Conservation (phyloP, 1,284 basidiomycete genomes). For the Gomphus bonarii region DNA sequence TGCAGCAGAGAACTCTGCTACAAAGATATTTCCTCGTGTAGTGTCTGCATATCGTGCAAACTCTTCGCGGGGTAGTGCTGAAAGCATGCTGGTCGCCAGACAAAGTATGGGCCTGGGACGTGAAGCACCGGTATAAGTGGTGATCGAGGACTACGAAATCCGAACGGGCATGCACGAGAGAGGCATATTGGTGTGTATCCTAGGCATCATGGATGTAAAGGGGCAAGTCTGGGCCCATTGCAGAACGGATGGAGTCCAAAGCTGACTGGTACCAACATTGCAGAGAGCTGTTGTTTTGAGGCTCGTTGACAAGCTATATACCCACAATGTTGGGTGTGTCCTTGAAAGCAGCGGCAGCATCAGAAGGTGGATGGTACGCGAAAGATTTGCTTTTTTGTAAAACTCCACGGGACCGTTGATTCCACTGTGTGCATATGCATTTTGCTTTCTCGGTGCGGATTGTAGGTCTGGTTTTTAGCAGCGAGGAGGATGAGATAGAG, state of each 20-base stretch:
- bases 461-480: constrained; percentile 44
- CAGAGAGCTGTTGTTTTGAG: constrained; percentile 42
- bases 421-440: constrained; percentile 55
- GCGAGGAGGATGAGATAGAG: neutral
- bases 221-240: constrained; percentile 45
- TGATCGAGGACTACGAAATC: constrained; percentile 66
- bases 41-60: constrained; percentile 33
- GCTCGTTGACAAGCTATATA: constrained; percentile 80
- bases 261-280: constrained; percentile 58
- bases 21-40: constrained; percentile 51
- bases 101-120: constrained; percentile 45
- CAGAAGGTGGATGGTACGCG: constrained; percentile 44
- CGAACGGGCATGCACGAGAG: constrained; percentile 33
- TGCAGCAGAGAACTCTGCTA: constrained; percentile 82
- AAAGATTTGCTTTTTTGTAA: constrained; percentile 41
- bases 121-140: constrained; percentile 83
- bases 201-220: constrained; percentile 75
- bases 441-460: constrained; percentile 71
- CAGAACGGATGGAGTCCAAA: constrained; percentile 41
- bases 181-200: constrained; percentile 60
- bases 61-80: constrained; percentile 29
- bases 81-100: constrained; percentile 50
- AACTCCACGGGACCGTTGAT: constrained; percentile 41
- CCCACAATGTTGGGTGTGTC: constrained; percentile 60
- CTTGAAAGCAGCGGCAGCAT: constrained; percentile 26